Percentiles rank a stretch among this genome's conserved stretches.
Conservation (phyloP, 179 eudicot species). For the Vitellaria paradoxa region DNA sequence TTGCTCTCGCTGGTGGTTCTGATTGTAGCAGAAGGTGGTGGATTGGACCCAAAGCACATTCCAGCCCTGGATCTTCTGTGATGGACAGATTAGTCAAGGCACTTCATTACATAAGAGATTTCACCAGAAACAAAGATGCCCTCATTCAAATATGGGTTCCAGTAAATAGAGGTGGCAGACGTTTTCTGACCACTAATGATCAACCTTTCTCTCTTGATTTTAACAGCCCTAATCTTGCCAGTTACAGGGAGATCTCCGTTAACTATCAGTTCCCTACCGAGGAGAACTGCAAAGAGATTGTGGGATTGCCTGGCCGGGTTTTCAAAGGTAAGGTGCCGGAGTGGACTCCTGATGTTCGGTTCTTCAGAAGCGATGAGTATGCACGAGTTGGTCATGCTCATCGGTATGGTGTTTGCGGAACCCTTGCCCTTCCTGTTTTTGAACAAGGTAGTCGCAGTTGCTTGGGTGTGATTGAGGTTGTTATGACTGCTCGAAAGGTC, state of each 20-base stretch:
- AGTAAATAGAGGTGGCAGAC: slow-evolving; percentile 48
- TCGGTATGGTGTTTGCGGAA: slow-evolving; percentile 75
- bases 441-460: slow-evolving; percentile 80
- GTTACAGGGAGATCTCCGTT: slow-evolving; percentile 59
- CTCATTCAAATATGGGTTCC: slow-evolving; percentile 91
- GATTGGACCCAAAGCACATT: slow-evolving; percentile 55
- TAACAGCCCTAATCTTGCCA: slow-evolving; percentile 51
- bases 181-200: slow-evolving; percentile 56
- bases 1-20: slow-evolving; percentile 21
- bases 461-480: slow-evolving; percentile 89
- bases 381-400: slow-evolving; percentile 77
- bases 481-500: slow-evolving; percentile 69
- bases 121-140: slow-evolving; percentile 47
- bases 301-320: slow-evolving; percentile 81
- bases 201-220: slow-evolving; percentile 67
- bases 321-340: slow-evolving; percentile 79
- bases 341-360: slow-evolving; percentile 94
- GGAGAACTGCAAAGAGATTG: slow-evolving; percentile 43
- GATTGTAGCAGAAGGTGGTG: slow-evolving; percentile 56
- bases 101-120: slow-evolving; percentile 48
- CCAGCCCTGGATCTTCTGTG: slow-evolving; percentile 39
- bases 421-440: slow-evolving; percentile 80
- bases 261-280: slow-evolving; percentile 72
- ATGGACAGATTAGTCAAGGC: slow-evolving; percentile 65
- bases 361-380: slow-evolving; percentile 70